Percentiles rank a stretch among this genome's conserved stretches.
phyloP scores from a whole-genome alignment of 2,329 filamentous ascomycete species.

The Monilinia aucupariae region DNA sequence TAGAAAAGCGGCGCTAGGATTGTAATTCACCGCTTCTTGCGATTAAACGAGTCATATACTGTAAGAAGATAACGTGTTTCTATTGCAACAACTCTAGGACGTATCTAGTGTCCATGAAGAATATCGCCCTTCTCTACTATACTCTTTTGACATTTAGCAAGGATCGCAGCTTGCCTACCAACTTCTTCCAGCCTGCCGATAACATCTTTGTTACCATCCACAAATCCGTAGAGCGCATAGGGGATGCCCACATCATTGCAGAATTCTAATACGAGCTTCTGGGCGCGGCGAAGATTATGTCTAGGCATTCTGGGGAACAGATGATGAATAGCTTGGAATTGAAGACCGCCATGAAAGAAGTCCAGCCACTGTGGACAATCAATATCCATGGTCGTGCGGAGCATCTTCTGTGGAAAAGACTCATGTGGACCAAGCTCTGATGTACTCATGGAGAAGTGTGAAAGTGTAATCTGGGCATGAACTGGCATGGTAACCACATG shows the following conservation, averaged over 20 bases:
- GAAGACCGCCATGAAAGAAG: conserved; percentile 81
- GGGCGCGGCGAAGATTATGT: conserved; percentile 72
- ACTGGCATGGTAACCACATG: conserved; percentile 76
- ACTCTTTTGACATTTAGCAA: conserved; percentile 65
- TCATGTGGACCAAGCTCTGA: conserved; percentile 77
- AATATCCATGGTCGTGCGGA: conserved; percentile 90
- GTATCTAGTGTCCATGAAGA: conserved; percentile 21
- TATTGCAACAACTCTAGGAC: neutral
- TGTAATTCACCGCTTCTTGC: neutral
- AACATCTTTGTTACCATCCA: conserved; percentile 76
- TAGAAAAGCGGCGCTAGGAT: neutral
- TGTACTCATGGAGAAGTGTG: conserved; percentile 91
- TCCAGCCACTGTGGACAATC: conserved; percentile 85
- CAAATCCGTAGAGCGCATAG: conserved; percentile 81
- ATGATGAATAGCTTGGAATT: conserved; percentile 87
- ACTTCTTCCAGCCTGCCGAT: conserved; percentile 73
- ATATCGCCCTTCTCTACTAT: conserved; percentile 34
- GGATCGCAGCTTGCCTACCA: conserved; percentile 69
- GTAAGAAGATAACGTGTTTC: neutral
- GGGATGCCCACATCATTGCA: conserved; percentile 77
- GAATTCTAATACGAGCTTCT: conserved; percentile 73
- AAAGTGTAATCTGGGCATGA: conserved; percentile 85
- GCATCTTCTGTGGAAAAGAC: conserved; percentile 84
- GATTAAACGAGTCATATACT: neutral
- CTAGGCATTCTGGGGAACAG: conserved; percentile 77